phyloP scores from a whole-genome alignment of 768 basidiomycete genomes.

The Crucibulum laeve region DNA sequence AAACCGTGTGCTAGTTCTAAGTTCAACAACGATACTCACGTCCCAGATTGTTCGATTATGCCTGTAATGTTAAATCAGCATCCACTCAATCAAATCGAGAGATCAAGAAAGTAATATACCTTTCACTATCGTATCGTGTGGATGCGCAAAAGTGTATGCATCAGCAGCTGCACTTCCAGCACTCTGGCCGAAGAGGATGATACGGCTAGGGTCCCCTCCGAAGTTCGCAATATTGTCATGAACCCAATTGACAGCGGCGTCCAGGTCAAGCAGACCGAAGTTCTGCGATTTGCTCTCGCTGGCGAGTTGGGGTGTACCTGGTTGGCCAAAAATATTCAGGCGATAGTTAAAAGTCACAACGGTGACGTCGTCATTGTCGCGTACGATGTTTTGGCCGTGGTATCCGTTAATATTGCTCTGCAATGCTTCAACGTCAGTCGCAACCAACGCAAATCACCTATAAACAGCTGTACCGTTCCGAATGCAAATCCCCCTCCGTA shows the following conservation, averaged over 20 bases:
- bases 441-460: not conserved
- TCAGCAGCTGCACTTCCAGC: conserved; percentile 29
- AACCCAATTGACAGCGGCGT: conserved; percentile 41
- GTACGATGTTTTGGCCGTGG: conserved; percentile 24
- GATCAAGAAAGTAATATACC: conserved; percentile 7
- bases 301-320: conserved; percentile 31
- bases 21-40: conserved; percentile 12
- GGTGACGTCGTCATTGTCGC: conserved; percentile 26
- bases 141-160: conserved; percentile 28
- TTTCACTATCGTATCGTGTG: conserved; percentile 25
- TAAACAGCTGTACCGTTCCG: conserved; percentile 23
- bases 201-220: conserved; percentile 33
- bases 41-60: conserved; percentile 32
- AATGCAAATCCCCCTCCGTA: conserved; percentile 34
- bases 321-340: conserved; percentile 33
- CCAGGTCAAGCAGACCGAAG: conserved; percentile 33
- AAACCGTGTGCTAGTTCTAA: not conserved
- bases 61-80: conserved; percentile 11
- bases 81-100: not conserved
- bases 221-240: conserved; percentile 41
- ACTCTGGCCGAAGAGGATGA: conserved; percentile 31
- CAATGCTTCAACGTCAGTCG: not conserved
- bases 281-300: conserved; percentile 22
- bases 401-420: conserved; percentile 24
- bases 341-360: conserved; percentile 35